Evolutionary conservation across 2,329 filamentous ascomycete genomes (phyloP), one percentile per base, ranked within the genome.

Genomic region (Berkeleyomyces rouxiae): DNA sequence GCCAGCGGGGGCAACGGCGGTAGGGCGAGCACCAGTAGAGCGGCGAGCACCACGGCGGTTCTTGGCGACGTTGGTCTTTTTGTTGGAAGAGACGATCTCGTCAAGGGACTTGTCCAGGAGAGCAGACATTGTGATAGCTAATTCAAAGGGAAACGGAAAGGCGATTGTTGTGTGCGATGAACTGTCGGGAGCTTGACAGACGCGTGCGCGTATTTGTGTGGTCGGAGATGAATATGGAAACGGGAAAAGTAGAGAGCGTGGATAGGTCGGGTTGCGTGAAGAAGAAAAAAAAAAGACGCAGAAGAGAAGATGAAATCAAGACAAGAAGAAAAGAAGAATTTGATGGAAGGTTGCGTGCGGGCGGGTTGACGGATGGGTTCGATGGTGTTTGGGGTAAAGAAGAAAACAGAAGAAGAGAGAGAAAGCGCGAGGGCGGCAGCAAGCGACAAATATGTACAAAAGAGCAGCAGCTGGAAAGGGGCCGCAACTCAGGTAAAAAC

Each of bases 91-190:
- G 79, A 96, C 85, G 76, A 99, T 96, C 78, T 96, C 90, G 75
- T 97, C 93, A 69, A 99, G 88, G 78, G 90, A 91, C 79, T 95
- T 86, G 75, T 96, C 90, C 72, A 99, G 87, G 79, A 96, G 96
- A 79, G 84, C 86, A 79, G 90, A 89, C 90, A 96, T 95, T 68
- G 70, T 86, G 75, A 71, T 66, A 62, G 57, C 66, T 53, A 43
- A 39, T 64, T 61, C 61, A 47, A 53, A 65, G 60, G 59, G 46
- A 57, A 46, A 39, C 51, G 55, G 53, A 59, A 61, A 55, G 59
- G 61, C 63, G 57, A 59, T 36, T 44, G 31, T 9, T 33, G 42
- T 23, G 40, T 57, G 57, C 23, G 51, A 43, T 33, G 42, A 59
- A 39, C 11, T 31, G 49, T 55, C 33, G 16, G 11, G 43, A 11